phyloP scores from a whole-genome alignment of 2,329 filamentous ascomycete species.

The Chaetomium sp. region DNA sequence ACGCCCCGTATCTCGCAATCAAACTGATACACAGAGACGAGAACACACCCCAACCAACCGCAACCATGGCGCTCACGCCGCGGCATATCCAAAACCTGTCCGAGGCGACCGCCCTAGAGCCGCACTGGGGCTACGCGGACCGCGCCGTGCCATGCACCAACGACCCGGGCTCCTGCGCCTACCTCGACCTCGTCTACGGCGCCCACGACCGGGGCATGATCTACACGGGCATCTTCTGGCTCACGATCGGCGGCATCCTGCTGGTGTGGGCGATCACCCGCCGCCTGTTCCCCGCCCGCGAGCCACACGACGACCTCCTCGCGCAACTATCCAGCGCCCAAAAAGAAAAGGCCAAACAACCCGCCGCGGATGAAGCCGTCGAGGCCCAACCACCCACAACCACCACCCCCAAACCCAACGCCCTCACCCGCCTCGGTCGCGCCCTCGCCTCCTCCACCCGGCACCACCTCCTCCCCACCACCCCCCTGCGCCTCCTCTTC shows the following conservation, averaged over 20 bases:
- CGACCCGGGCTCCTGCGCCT: slow-evolving; percentile 51
- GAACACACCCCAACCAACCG: not conserved
- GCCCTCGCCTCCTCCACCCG: slow-evolving; percentile 48
- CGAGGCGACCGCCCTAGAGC: slow-evolving; percentile 41
- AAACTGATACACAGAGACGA: not conserved
- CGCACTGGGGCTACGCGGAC: slow-evolving; percentile 53
- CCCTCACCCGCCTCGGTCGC: slow-evolving; percentile 37
- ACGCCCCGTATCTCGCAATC: not conserved
- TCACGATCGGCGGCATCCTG: slow-evolving; percentile 48
- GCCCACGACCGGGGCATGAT: slow-evolving; percentile 54
- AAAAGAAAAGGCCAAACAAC: slow-evolving; percentile 1
- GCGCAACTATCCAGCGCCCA: slow-evolving; percentile 20
- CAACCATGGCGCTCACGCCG: slow-evolving; percentile 21
- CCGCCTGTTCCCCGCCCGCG: slow-evolving; percentile 26
- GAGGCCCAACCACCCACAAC: slow-evolving; percentile 9
- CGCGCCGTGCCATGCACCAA: slow-evolving; percentile 50
- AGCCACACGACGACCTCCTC: slow-evolving; percentile 24
- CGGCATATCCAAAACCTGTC: slow-evolving; percentile 48
- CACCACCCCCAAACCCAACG: not conserved
- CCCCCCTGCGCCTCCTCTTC: slow-evolving; percentile 56
- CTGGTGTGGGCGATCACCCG: slow-evolving; percentile 47
- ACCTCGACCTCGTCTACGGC: slow-evolving; percentile 55
- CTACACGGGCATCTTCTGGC: slow-evolving; percentile 55
- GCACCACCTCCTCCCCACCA: slow-evolving; percentile 63
- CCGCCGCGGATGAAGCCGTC: not conserved